Conservation (phyloP, 768 basidiomycete genomes). For the Tephrocybe sp. region DNA sequence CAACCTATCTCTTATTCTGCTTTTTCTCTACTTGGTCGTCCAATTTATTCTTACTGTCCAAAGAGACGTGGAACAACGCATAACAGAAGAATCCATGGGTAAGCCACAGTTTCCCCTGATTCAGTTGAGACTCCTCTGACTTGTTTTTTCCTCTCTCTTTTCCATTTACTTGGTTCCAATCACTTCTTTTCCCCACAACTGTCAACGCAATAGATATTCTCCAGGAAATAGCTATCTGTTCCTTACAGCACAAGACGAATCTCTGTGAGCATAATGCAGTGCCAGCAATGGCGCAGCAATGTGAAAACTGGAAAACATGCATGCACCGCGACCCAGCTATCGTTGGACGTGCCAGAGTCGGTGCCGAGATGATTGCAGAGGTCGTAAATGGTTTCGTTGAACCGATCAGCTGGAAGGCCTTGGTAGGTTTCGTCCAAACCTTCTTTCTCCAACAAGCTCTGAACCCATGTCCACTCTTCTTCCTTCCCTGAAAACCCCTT, state of each 20-base stretch:
- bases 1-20: constrained; percentile 79
- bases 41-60: constrained; percentile 90
- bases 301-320: constrained; percentile 88
- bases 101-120: constrained; percentile 21
- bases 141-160: neutral
- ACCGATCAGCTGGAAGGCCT: constrained; percentile 95
- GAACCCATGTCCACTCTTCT: constrained; percentile 11
- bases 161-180: neutral
- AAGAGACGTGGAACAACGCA: constrained; percentile 83
- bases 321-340: constrained; percentile 94
- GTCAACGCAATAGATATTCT: constrained; percentile 64
- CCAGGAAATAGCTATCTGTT: constrained; percentile 89
- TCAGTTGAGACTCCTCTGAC: neutral
- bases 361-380: constrained; percentile 94
- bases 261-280: constrained; percentile 73
- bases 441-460: constrained; percentile 6
- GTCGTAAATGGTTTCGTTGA: constrained; percentile 97
- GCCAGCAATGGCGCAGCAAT: constrained; percentile 87
- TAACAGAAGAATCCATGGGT: constrained; percentile 90
- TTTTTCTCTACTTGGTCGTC: constrained; percentile 82
- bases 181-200: neutral
- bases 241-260: constrained; percentile 78
- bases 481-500: neutral
- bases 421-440: constrained; percentile 55
- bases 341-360: constrained; percentile 85